Conservation (phyloP, 2,329 filamentous ascomycete genomes). For the Fusarium humuli region DNA sequence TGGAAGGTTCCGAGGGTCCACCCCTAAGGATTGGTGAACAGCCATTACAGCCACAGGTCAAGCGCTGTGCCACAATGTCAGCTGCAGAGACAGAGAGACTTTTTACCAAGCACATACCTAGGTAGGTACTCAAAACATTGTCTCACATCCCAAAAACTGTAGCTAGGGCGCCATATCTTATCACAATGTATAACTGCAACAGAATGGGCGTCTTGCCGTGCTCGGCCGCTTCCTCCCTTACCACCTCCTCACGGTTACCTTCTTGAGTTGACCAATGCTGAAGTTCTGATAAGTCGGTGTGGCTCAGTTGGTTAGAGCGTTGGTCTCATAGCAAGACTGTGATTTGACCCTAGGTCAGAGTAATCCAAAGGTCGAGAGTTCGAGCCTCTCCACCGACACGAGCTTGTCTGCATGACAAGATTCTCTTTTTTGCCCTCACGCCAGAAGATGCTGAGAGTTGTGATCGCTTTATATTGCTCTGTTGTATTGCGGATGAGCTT, state of each 20-base stretch:
- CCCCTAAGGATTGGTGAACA: background rate
- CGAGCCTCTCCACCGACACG: constrained; percentile 43
- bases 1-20: background rate
- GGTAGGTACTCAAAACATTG: background rate
- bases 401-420: background rate
- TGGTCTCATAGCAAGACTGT: constrained; percentile 36
- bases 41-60: background rate
- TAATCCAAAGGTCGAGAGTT: constrained; percentile 44
- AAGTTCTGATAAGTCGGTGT: constrained; percentile 22
- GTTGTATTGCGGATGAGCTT: background rate
- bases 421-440: constrained; percentile 6
- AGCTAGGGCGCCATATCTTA: background rate
- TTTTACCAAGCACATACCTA: background rate
- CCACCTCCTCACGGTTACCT: background rate
- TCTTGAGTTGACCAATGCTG: background rate
- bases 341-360: constrained; percentile 36
- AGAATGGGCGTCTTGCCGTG: background rate
- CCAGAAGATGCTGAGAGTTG: background rate
- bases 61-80: background rate
- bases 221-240: background rate
- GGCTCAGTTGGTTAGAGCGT: constrained; percentile 45
- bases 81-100: background rate
- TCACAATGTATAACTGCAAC: background rate
- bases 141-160: background rate
- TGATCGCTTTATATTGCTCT: background rate